Evolutionary conservation across 805 yeast species (phyloP), one percentile per base, ranked within the genome.

Genomic region (Hanseniaspora nectarophila): DNA sequence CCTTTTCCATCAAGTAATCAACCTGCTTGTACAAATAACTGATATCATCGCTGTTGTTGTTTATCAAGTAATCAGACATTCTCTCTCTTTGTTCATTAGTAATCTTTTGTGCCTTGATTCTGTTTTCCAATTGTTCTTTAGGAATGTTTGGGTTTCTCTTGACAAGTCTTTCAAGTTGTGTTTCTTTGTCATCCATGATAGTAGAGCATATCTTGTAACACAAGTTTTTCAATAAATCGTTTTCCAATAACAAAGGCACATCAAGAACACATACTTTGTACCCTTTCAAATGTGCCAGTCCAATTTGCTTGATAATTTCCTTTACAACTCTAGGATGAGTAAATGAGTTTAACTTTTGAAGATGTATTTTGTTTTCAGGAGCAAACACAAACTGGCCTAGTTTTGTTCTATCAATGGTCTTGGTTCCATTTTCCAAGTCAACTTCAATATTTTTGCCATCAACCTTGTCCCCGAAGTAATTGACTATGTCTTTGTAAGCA

Each of bases 191-290:
- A 12, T 71, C 68, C 57, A 95, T 84, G 0, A 81, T 65, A 0
- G 89, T 86, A 15, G 85, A 80, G 2, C 90, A 64, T 0, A 81
- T 75, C 9, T 70, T 62, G 0, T 92, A 95, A 63, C 97, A 90
- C 23, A 82, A 67, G 43, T 63, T 59, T 61, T 86, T 80, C 58
- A 90, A 70, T 1, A 79, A 77, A 33, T 87, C 74, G 15, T 49
- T 49, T 64, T 92, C 98, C 65, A 85, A 92, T 18, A 92, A 68
- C 35, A 92, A 69, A 1, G 99, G 99, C 2, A 94, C 90, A 61
- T 92, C 99, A 45, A 92, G 66, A 0, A 92, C 68, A 3, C 87
- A 88, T 61, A 87, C 59, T 13, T 71, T 64, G 42, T 77, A 62
- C 13, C 86, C 78, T 9, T 63, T 56, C 13, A 86, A 29, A 73